Base-by-base conservation (phyloP, 441 rosid genomes). In the Adansonia grandidieri region DNA sequence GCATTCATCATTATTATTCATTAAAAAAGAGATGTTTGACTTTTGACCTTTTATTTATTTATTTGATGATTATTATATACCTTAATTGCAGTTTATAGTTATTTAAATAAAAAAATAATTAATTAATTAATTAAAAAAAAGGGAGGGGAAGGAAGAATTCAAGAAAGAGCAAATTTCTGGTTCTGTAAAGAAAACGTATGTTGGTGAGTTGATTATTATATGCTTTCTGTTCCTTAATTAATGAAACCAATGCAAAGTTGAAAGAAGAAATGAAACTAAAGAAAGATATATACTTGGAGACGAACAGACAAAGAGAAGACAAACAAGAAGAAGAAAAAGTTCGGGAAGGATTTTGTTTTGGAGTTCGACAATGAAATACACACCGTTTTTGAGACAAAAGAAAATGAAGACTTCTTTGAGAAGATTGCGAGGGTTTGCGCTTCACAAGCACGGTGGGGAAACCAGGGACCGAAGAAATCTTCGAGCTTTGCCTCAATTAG, bases 351-450 rank as follows among this genome's bases (percentile, higher is more conserved):
- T 22, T 60, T 60, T 60, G 40, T 60, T 60, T 5, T 60, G 65
- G 37, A 9, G 14, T 64, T 64, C 24, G 71, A 66, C 44, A 66
- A 22, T n/a, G 24, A 42, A 66, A 42, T 22, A 0, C 45, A 1
- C 51, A 3, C 47, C 11, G 19, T 42, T 37, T 28, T n/a, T 2
- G 11, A 54, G 32, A 50, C 5, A 14, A 1, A 54, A 17, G 11
- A n/a, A 71, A 76, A 95, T 95, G 98, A 95, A 88, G 83, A 86
- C 89, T 69, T 96, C 99, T 69, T 76, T 92, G 40, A 91, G 87
- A 79, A 91, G 86, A 81, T 84, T 91, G 65, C 89, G 93, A 80
- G 94, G 90, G 8, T 80, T 91, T 20, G 83, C 87, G 28, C 85
- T 81, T 76, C 91, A 85, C 69, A 80, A 77, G 75, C 91, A 85